Base-by-base conservation (phyloP, 169 alveolate species). In the Theileria parva region DNA sequence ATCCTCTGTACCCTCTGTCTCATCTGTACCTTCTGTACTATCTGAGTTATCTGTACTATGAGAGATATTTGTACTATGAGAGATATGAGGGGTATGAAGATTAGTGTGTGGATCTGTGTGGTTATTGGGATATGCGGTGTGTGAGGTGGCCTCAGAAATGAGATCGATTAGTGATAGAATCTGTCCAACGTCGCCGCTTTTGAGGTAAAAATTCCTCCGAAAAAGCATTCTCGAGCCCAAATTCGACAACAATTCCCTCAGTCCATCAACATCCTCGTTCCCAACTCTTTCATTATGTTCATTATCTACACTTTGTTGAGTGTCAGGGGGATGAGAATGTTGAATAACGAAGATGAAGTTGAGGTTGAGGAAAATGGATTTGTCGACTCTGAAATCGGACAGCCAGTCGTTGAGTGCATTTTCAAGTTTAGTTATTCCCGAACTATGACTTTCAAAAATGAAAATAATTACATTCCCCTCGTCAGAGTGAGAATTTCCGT, bases 301-400 rank as follows among this genome's bases (percentile, higher is more conserved):
- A 8, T 6, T 6, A 37, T 37, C 48, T 37, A 6, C 48, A 37
- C 8, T 37, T 37, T 37, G 13, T 37, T 8, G 13, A 37, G 8
- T 37, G 8, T 37, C 48, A 37, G 48, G 13, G 48, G 48, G 8
- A 37, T 8, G 13, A 37, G 8, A 37, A 37, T 37, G 13, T 28
- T 66, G 69, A 63, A 81, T 5, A 4, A 81, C 80, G 17, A 63
- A 64, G 6, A 55, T 63, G 4, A 61, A 55, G 50, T 65, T 8
- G 15, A 72, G 74, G 1, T 71, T 74, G n/a, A 19, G 11, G 7
- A 81, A 66, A 7, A 64, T 15, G 0, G 60, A 65, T 59, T 60
- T 81, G 67, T 55, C 69, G 5, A 81, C 70, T 63, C 88, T 73
- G 34, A 81, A 81, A 23, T 81, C 88, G 2, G 25, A 19, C 28